These are phyloP conservation scores for Laetiporus sulphureus DNA, from an alignment of 1,284 basidiomycete genomes.

Conservation along the genomic window DNA sequence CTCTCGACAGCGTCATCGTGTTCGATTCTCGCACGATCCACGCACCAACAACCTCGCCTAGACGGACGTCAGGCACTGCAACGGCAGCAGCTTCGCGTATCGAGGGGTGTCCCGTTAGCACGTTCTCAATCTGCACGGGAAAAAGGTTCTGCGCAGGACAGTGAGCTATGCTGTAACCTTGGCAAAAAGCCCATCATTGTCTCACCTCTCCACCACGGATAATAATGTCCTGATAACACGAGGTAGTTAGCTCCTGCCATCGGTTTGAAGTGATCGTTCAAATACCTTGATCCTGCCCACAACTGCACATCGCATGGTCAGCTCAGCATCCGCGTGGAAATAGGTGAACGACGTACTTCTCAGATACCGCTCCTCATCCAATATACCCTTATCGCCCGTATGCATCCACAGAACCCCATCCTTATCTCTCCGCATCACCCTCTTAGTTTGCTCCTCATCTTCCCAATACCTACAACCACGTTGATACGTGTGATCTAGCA, in stretches of 20 bases:
- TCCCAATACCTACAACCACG: conserved; percentile 61
- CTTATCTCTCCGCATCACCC: conserved; percentile 51
- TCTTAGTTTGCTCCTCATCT: conserved; percentile 62
- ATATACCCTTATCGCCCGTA: conserved; percentile 77
- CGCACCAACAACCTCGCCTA: conserved; percentile 74
- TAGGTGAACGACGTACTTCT: conserved; percentile 36
- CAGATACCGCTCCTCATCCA: conserved; percentile 81
- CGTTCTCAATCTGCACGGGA: conserved; percentile 82
- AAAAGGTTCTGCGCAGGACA: conserved; percentile 62
- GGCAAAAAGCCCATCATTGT: not conserved
- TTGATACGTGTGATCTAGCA: conserved; percentile 1
- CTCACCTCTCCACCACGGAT: conserved; percentile 80
- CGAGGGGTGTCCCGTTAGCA: conserved; percentile 50
- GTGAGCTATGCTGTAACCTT: not conserved
- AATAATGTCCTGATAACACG: conserved; percentile 64
- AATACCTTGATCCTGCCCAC: conserved; percentile 74
- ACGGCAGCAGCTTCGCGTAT: conserved; percentile 74
- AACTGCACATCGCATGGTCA: conserved; percentile 35
- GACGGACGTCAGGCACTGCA: conserved; percentile 63
- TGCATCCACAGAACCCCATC: conserved; percentile 73
- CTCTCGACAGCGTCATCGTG: conserved; percentile 35
- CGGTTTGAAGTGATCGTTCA: not conserved
- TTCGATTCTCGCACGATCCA: conserved; percentile 55
- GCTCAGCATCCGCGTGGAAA: not conserved
- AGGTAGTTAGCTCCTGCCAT: no score